Base-by-base conservation (phyloP, 2,329 filamentous ascomycete species). In the Alternaria novae-zelandiae region DNA sequence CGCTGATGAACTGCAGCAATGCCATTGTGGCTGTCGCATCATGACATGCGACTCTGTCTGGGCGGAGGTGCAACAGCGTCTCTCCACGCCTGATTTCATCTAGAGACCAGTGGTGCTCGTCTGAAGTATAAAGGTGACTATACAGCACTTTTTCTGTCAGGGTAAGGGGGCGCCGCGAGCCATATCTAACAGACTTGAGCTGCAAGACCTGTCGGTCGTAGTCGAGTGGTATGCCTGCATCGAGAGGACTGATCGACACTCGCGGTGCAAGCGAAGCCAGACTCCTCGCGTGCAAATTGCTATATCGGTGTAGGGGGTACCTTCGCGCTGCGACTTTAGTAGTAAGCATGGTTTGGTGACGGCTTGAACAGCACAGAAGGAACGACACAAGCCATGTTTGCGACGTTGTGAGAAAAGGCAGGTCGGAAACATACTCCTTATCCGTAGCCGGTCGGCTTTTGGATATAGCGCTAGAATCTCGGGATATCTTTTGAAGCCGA, bases 1-100 rank as follows among this genome's bases (percentile, higher is more conserved):
- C 80, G 46, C 78, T 81, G 53, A 82, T 82, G 65, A 83, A 82
- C 54, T 82, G 81, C 1, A 82, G 66, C 11, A 82, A 61, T 2
- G 81, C 81, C 81, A 82, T 82, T 6, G 79, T 81, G 2, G 81
- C 81, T 1, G 80, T 82, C 3, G 80, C 81, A 74, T 83, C 81
- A 32, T 82, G 80, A 30, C 80, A 81, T 2, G 81, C 81, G n/a
- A 82, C 79, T 1, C 80, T 70, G 36, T 82, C 80, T 0, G 81
- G 81, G 6, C 73, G 70, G 5, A 82, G 59, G 15, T 78, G 47
- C n/a, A 50, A 7, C 12, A 50, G 25, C n/a, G 47, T 50, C n/a
- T 50, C 47, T 4, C 80, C 81, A 7, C 79, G 72, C n/a, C 74
- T 61, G 17, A 82, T 80, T 2, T 72, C 66, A 6, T 79, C 25